A percentile compares a stretch with the other conserved stretches of the same genome.
Conservation (phyloP, 1,284 basidiomycete species). For the Erythrobasidium hasegawianum region DNA sequence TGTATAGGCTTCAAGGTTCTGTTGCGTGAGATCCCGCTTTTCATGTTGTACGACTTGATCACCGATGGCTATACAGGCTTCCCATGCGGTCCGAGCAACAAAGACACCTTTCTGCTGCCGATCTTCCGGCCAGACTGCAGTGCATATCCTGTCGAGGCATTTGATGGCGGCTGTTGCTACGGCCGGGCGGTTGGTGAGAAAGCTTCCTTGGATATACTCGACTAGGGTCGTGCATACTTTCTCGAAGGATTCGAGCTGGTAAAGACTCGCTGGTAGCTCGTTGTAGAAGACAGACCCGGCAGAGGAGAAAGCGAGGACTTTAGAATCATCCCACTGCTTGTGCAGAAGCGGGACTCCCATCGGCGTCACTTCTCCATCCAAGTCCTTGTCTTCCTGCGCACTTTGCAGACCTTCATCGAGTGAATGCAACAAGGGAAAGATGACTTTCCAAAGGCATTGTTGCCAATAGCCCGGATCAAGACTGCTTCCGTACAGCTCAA, state of each 20-base stretch:
- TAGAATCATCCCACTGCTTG: conserved; percentile 74
- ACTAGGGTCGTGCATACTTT: conserved; percentile 71
- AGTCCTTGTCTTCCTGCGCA: neutral
- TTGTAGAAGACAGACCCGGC: conserved; percentile 68
- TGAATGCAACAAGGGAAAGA: conserved; percentile 79
- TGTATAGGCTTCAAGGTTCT: conserved; percentile 74
- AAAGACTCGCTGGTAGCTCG: conserved; percentile 61
- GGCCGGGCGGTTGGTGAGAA: conserved; percentile 62
- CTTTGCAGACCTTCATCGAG: conserved; percentile 48
- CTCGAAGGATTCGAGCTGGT: conserved; percentile 64
- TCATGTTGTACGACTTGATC: conserved; percentile 51
- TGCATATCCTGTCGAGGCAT: conserved; percentile 71
- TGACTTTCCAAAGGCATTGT: conserved; percentile 78
- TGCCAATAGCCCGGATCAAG: conserved; percentile 78
- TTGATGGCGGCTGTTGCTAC: conserved; percentile 75
- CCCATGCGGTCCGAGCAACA: conserved; percentile 64
- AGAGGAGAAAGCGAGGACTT: conserved; percentile 77
- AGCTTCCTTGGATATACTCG: conserved; percentile 62
- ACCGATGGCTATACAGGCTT: conserved; percentile 66
- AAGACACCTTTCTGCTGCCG: conserved; percentile 51
- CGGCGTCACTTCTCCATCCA: conserved; percentile 7
- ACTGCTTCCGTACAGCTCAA: conserved; percentile 85
- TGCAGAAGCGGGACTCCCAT: conserved; percentile 35
- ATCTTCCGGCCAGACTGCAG: conserved; percentile 52
- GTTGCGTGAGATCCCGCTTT: conserved; percentile 60